A percentile compares a stretch with the other conserved stretches of the same genome.
Conservation (phyloP, 345 rosid genomes). For the Corymbia maculata region DNA sequence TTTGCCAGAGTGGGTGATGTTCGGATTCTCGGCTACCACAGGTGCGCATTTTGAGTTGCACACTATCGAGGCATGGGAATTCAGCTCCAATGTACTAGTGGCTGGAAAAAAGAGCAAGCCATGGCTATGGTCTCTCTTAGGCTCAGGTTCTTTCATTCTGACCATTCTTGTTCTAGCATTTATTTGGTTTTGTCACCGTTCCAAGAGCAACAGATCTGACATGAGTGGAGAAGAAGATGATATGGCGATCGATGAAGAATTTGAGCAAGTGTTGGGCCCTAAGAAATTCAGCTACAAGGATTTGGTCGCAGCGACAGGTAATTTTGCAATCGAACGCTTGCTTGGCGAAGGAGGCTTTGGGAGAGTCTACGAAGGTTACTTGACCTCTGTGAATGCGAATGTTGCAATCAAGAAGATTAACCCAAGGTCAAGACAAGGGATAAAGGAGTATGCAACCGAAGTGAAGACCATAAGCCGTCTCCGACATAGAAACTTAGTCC, state of each 20-base stretch:
- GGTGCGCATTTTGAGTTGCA: neutral
- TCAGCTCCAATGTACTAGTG: neutral
- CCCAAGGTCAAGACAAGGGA: neutral
- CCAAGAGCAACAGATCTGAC: neutral
- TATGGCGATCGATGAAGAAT: neutral
- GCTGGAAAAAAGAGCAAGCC: neutral
- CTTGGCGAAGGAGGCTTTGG: neutral
- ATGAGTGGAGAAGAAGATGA: neutral
- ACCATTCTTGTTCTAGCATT: neutral
- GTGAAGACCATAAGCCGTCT: neutral
- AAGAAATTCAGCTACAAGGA: neutral
- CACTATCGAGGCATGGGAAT: constrained; percentile 2
- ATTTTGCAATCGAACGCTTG: neutral
- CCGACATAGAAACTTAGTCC: neutral
- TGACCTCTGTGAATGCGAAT: neutral
- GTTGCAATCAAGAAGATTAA: neutral
- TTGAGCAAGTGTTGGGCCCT: neutral
- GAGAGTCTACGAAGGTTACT: neutral
- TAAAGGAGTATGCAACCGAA: neutral
- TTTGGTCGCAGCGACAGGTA: neutral
- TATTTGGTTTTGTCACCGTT: neutral
- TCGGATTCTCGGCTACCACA: constrained; percentile 14
- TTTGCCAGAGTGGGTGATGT: constrained; percentile 9
- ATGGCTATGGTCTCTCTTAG: neutral
- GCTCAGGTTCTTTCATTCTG: neutral